These are phyloP conservation scores for Colletotrichum sp. DNA, from an alignment of 2,329 filamentous ascomycete species.

Conservation along the genomic window DNA sequence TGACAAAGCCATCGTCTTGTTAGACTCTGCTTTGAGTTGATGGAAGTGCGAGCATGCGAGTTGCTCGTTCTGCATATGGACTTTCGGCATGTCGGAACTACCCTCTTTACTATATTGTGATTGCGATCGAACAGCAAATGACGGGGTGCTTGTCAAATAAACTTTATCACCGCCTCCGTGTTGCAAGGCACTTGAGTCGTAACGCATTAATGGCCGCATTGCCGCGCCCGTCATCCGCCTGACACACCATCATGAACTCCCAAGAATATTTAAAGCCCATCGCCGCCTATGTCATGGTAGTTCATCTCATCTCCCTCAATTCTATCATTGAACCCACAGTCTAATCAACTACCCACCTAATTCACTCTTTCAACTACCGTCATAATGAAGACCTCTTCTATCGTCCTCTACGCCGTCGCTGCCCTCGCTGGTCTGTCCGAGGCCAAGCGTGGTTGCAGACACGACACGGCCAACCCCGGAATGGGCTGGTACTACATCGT, in stretches of 20 bases:
- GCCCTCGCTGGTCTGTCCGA: neutral
- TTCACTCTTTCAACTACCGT: neutral
- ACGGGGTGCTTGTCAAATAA: neutral
- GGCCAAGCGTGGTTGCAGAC: neutral
- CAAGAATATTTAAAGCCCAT: neutral
- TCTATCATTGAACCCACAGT: neutral
- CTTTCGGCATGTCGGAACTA: neutral
- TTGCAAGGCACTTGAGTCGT: neutral
- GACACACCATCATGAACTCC: neutral
- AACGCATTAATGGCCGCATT: neutral
- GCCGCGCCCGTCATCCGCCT: neutral
- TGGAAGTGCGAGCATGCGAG: neutral
- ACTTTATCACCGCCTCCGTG: neutral
- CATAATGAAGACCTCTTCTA: neutral
- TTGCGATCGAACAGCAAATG: neutral
- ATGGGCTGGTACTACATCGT: neutral
- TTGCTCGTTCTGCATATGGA: neutral
- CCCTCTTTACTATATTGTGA: neutral
- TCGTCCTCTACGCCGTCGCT: neutral
- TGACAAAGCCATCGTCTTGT: neutral
- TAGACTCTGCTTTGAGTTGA: neutral
- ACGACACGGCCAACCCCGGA: neutral
- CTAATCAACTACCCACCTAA: neutral
- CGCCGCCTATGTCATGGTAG: neutral
- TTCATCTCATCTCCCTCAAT: neutral